Evolutionary conservation across 2,329 filamentous ascomycete genomes (phyloP).

Genomic region (Stenocarpella maydis): DNA sequence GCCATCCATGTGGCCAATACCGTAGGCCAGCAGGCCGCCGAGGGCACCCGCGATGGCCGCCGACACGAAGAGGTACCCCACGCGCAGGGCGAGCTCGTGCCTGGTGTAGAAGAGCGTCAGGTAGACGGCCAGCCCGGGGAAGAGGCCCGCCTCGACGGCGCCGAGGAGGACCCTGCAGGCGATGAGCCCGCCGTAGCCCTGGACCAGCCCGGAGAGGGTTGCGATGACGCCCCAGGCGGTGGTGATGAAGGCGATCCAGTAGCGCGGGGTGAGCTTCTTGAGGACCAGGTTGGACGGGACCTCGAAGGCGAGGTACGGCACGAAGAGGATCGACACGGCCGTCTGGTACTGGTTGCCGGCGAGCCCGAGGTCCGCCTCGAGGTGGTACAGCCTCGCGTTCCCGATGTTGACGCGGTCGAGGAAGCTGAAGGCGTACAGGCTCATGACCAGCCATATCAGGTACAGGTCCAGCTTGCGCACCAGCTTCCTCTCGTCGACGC

Average conservation of each 20-base stretch:
- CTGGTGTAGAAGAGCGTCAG: constrained; percentile 81
- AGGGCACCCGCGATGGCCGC: constrained; percentile 76
- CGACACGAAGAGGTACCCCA: constrained; percentile 76
- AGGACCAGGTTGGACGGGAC: constrained; percentile 71
- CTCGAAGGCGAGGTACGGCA: constrained; percentile 70
- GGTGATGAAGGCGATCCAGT: constrained; percentile 72
- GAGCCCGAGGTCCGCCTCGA: constrained; percentile 70
- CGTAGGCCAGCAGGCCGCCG: constrained; percentile 77
- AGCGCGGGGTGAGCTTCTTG: constrained; percentile 68
- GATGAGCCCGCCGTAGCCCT: constrained; percentile 71
- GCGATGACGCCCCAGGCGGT: constrained; percentile 72
- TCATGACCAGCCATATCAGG: constrained; percentile 73
- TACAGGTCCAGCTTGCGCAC: constrained; percentile 70
- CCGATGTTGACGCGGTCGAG: constrained; percentile 79
- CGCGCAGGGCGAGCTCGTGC: constrained; percentile 74
- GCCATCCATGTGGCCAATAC: constrained; percentile 77
- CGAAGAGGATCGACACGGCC: constrained; percentile 72
- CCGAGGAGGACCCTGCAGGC: constrained; percentile 75
- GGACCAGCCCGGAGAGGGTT: constrained; percentile 73
- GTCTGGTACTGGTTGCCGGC: constrained; percentile 74
- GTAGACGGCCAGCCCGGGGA: constrained; percentile 74
- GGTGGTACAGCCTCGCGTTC: constrained; percentile 70
- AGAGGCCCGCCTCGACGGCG: constrained; percentile 73
- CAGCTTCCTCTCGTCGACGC: constrained; percentile 60
- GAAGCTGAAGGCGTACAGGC: constrained; percentile 78